Percentiles rank a stretch among this genome's conserved stretches.
These are phyloP conservation scores for Starmerella potacharoeniae DNA, from an alignment of 805 yeast genomes.

Conservation along the genomic window DNA sequence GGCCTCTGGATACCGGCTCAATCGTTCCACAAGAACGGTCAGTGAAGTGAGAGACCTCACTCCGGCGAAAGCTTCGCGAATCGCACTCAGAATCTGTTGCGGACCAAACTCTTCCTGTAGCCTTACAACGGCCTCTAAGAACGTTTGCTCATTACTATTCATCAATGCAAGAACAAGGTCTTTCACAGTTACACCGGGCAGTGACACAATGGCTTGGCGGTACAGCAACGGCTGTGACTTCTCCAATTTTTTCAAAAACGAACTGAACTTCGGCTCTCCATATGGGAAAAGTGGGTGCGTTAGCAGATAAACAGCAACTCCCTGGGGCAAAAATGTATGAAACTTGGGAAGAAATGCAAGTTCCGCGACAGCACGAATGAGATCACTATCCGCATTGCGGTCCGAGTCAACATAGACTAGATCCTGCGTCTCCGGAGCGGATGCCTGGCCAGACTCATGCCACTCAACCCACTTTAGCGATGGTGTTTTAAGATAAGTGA, in stretches of 20 bases:
- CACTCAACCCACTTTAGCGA: conserved; percentile 13
- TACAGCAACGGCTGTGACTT: conserved; percentile 47
- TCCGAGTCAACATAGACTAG: conserved; percentile 53
- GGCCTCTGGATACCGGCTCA: conserved; percentile 40
- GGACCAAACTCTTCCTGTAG: conserved; percentile 53
- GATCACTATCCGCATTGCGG: conserved; percentile 47
- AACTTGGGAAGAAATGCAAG: conserved; percentile 31
- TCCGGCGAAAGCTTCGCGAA: conserved; percentile 22
- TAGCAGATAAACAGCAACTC: conserved; percentile 56
- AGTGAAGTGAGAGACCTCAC: conserved; percentile 20
- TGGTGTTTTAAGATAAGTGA: conserved; percentile 17
- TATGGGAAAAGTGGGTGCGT: conserved; percentile 82
- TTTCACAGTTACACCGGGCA: conserved; percentile 52
- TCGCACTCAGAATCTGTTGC: conserved; percentile 28
- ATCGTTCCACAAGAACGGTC: conserved; percentile 32
- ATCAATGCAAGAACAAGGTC: conserved; percentile 57
- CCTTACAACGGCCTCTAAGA: conserved; percentile 56
- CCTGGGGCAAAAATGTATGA: conserved; percentile 37
- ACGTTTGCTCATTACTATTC: conserved; percentile 47
- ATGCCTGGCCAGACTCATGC: conserved; percentile 12
- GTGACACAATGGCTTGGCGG: conserved; percentile 73
- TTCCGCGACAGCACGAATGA: conserved; percentile 38
- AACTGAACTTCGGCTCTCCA: conserved; percentile 33
- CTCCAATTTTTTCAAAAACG: conserved; percentile 41
- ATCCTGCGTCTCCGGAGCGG: conserved; percentile 29